Percentiles rank a stretch among this genome's conserved stretches.
Conservation (phyloP, 345 rosid species). For the Rhodomyrtus tomentosa region DNA sequence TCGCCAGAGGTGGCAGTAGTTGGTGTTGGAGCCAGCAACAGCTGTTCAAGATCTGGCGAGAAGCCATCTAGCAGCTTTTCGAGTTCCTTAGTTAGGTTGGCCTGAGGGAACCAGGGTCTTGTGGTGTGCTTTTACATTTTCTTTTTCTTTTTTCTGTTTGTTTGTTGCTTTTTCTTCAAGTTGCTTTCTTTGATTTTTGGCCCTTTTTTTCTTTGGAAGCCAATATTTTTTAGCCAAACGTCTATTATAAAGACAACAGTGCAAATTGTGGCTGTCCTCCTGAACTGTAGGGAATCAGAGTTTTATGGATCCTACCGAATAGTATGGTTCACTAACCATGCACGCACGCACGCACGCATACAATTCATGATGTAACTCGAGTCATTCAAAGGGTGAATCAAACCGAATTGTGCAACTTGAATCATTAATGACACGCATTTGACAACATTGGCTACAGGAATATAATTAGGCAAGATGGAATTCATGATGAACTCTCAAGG, state of each 20-base stretch:
- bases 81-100: not conserved
- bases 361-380: not conserved
- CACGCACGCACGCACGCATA: not conserved
- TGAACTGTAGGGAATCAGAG: not conserved
- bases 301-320: not conserved
- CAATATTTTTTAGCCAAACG: not conserved
- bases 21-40: not conserved
- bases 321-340: not conserved
- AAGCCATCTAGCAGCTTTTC: not conserved
- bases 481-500: not conserved
- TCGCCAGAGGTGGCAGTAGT: not conserved
- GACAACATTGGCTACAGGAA: not conserved
- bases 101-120: not conserved
- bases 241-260: not conserved
- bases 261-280: not conserved
- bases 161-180: not conserved
- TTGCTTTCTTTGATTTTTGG: not conserved
- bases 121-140: not conserved
- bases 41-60: not conserved
- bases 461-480: not conserved
- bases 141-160: not conserved
- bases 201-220: not conserved
- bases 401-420: not conserved
- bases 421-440: not conserved
- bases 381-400: fast-evolving